phyloP scores from a whole-genome alignment of 306 rosid genomes.

The Cercis canadensis region DNA sequence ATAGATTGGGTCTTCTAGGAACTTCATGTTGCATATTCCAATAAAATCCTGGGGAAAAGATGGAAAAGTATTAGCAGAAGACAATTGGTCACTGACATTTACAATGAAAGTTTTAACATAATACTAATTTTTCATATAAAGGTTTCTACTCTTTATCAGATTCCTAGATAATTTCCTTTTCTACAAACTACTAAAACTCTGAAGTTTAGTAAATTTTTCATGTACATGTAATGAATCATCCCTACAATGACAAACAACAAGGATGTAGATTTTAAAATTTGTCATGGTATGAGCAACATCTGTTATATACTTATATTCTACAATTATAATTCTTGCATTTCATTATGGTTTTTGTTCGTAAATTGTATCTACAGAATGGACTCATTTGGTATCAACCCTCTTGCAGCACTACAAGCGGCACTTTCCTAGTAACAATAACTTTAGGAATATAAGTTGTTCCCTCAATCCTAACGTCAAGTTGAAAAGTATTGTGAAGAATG shows the following conservation, averaged over 20 bases:
- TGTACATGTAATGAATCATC: background rate
- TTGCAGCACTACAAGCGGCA: background rate
- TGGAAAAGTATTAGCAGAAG: background rate
- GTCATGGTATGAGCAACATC: background rate
- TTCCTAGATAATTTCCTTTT: background rate
- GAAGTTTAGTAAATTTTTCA: background rate
- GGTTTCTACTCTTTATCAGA: background rate
- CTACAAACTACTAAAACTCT: background rate
- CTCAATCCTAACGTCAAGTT: background rate
- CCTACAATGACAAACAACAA: background rate
- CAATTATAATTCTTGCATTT: no score
- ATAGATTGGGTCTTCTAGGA: background rate
- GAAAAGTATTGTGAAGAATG: background rate
- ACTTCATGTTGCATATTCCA: background rate
- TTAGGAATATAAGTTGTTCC: background rate
- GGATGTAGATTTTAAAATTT: background rate
- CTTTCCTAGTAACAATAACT: background rate
- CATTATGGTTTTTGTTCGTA: no score
- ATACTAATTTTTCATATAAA: background rate
- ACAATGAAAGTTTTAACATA: background rate
- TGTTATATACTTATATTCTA: background rate
- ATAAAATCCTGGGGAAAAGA: background rate
- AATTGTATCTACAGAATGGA: no score
- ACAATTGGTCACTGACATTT: background rate
- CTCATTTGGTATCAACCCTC: no score